Evolutionary conservation across 2,329 filamentous ascomycete genomes (phyloP).

Genomic region (Epichloe aotearoae): DNA sequence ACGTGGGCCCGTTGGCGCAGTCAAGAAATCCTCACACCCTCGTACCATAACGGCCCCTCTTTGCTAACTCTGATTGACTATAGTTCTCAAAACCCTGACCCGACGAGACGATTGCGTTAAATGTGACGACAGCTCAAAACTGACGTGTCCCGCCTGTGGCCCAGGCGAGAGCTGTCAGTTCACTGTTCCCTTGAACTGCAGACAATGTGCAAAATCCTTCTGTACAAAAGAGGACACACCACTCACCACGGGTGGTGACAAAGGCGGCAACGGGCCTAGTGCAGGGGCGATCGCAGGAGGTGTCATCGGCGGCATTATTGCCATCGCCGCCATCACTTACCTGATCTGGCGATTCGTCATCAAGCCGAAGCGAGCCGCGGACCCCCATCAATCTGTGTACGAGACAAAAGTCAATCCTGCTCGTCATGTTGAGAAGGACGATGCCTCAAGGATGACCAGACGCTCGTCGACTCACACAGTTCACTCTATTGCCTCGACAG

Average conservation of each 20-base stretch:
- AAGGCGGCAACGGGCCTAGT: conserved; percentile 40
- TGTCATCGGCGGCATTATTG: conserved; percentile 70
- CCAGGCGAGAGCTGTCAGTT: conserved; percentile 30
- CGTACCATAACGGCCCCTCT: background rate
- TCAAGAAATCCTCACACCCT: background rate
- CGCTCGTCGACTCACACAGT: conserved; percentile 75
- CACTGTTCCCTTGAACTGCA: conserved; percentile 31
- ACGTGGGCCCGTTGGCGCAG: conserved; percentile 6
- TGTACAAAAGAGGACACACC: conserved; percentile 24
- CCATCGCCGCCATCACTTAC: conserved; percentile 62
- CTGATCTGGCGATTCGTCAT: conserved; percentile 81
- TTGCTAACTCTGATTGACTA: background rate
- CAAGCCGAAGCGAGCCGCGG: conserved; percentile 59
- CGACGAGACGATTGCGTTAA: conserved; percentile 31
- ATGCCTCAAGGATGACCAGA: conserved; percentile 26
- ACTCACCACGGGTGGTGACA: conserved; percentile 7
- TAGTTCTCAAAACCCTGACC: conserved; percentile 20
- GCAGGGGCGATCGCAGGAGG: conserved; percentile 83
- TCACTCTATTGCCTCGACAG: conserved; percentile 85
- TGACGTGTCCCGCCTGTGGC: conserved; percentile 32
- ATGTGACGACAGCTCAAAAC: conserved; percentile 28
- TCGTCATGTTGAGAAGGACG: conserved; percentile 33
- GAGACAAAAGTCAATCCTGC: conserved; percentile 38
- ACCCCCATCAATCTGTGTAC: conserved; percentile 36
- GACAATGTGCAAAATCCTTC: conserved; percentile 32